These are phyloP conservation scores for Erodium chrysanthum DNA, from an alignment of 441 rosid genomes.

Conservation along the genomic window DNA sequence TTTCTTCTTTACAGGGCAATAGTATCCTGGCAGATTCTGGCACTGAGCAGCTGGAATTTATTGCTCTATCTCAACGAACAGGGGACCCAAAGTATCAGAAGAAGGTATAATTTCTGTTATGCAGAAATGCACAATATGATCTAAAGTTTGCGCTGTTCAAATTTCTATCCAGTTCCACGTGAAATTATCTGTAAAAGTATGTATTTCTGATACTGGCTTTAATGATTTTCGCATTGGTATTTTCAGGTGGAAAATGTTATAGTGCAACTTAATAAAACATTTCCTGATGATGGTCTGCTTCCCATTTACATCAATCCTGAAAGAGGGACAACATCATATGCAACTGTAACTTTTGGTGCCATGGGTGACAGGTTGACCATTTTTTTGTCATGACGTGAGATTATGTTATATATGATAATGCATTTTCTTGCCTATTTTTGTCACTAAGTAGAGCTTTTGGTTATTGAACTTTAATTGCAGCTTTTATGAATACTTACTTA, in stretches of 20 bases:
- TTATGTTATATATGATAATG: neutral
- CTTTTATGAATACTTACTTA: conserved; percentile 94
- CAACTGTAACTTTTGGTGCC: conserved; percentile 90
- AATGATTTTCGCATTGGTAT: conserved; percentile 15
- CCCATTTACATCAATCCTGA: conserved; percentile 77
- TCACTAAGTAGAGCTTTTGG: neutral
- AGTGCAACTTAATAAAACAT: conserved; percentile 47
- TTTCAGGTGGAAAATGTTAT: conserved; percentile 79
- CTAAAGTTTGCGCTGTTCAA: neutral
- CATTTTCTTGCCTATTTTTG: neutral
- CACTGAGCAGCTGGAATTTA: conserved; percentile 93
- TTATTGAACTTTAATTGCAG: conserved; percentile 31
- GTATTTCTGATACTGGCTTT: neutral
- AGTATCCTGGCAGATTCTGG: conserved; percentile 98
- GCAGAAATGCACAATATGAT: neutral
- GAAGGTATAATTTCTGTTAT: conserved; percentile 41
- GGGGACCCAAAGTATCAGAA: conserved; percentile 91
- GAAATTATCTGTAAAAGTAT: neutral
- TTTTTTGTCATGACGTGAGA: neutral
- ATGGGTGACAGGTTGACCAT: conserved; percentile 75
- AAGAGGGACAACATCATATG: conserved; percentile 44
- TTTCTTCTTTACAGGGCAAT: conserved; percentile 45
- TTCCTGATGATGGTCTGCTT: conserved; percentile 84
- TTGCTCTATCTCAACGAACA: conserved; percentile 96
- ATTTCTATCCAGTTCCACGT: neutral